A percentile compares a stretch with the other conserved stretches of the same genome.
phyloP scores from a whole-genome alignment of 441 rosid genomes.

The Kokia cookei region DNA sequence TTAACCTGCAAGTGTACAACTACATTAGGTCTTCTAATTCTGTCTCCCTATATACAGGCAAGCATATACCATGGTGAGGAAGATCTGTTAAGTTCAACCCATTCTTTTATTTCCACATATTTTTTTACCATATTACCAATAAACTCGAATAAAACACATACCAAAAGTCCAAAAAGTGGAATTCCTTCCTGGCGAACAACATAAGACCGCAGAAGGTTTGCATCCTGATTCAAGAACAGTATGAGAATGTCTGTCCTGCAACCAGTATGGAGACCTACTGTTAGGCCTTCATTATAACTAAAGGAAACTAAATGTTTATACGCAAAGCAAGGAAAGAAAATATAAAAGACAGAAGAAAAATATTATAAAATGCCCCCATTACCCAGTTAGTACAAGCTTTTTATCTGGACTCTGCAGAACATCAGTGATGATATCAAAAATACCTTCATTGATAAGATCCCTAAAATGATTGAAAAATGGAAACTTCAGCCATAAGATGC shows the following conservation, averaged over 20 bases:
- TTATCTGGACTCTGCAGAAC: conserved; percentile 83
- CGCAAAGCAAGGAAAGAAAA: not conserved
- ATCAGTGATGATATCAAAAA: conserved; percentile 78
- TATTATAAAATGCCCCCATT: conserved; percentile 20
- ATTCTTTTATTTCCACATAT: not conserved
- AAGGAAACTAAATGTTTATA: conserved; percentile 2
- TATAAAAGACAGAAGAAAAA: conserved; percentile 2
- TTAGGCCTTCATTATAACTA: conserved; percentile 23
- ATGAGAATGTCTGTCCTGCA: conserved; percentile 99
- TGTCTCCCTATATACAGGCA: not conserved
- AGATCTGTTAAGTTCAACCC: not conserved
- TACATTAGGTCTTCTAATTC: conserved; percentile 1
- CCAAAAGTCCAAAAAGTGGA: conserved; percentile 82
- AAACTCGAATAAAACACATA: conserved; percentile 26
- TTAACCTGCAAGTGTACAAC: conserved; percentile 54
- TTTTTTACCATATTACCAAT: conserved; percentile 6
- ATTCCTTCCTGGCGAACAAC: conserved; percentile 82
- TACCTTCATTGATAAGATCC: conserved; percentile 88
- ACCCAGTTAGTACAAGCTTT: conserved; percentile 94
- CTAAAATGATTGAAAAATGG: conserved; percentile 30
- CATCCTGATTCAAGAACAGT: conserved; percentile 92
- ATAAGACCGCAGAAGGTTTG: conserved; percentile 89
- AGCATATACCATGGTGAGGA: not conserved
- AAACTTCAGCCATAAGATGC: not conserved
- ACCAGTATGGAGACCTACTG: conserved; percentile 39